Conservation (phyloP, 495 filamentous ascomycete species). For the Pseudotulostoma volvatum region DNA sequence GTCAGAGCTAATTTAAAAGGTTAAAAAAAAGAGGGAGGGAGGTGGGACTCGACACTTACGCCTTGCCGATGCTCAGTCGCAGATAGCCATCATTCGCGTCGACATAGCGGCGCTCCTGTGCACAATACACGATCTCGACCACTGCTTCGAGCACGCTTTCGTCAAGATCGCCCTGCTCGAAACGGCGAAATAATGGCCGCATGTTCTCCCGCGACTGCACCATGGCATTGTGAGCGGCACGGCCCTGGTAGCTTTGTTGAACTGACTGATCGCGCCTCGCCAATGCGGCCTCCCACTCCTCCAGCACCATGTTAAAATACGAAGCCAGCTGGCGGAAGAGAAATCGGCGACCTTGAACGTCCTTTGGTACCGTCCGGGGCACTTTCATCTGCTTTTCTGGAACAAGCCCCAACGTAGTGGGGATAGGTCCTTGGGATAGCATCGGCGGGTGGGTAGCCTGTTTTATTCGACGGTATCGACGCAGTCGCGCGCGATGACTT, state of each 20-base stretch:
- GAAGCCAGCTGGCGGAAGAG: conserved; percentile 77
- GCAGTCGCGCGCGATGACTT: conserved; percentile 46
- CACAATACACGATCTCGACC: conserved; percentile 83
- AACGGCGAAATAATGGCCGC: conserved; percentile 74
- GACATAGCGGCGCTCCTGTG: conserved; percentile 80
- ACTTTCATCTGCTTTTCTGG: conserved; percentile 81
- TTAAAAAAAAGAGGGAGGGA: background rate
- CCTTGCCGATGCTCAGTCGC: conserved; percentile 88
- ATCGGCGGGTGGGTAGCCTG: conserved; percentile 32
- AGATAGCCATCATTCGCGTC: conserved; percentile 94
- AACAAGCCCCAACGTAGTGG: conserved; percentile 58
- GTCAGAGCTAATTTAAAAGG: conserved; percentile 1
- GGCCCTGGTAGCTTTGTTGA: conserved; percentile 58
- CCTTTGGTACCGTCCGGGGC: conserved; percentile 37
- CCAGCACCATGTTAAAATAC: conserved; percentile 85
- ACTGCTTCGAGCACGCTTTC: conserved; percentile 66
- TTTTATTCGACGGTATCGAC: conserved; percentile 48
- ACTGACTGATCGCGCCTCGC: conserved; percentile 44
- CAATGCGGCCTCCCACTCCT: conserved; percentile 72
- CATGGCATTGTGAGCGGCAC: conserved; percentile 64
- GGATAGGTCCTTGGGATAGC: conserved; percentile 43
- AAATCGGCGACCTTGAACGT: conserved; percentile 40
- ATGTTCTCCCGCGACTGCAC: conserved; percentile 69
- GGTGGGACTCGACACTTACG: conserved; percentile 40
- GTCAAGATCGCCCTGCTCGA: conserved; percentile 65